These are phyloP conservation scores for Cryphonectria japonica DNA, from an alignment of 2,329 filamentous ascomycete genomes.

Conservation along the genomic window DNA sequence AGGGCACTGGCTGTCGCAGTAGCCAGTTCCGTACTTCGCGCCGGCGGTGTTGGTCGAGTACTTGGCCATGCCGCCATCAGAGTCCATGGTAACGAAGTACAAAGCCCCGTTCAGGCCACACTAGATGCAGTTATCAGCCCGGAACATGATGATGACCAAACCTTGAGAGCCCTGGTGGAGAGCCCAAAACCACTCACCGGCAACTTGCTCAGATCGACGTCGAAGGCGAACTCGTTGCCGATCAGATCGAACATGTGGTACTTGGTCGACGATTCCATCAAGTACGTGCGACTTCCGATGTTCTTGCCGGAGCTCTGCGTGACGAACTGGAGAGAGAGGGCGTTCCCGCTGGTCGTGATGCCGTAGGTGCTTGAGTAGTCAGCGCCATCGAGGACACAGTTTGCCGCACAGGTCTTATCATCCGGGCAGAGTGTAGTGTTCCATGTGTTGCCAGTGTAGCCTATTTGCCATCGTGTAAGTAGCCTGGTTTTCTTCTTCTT, in stretches of 20 bases:
- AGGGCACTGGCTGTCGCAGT: slow-evolving; percentile 45
- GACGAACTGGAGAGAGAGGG: slow-evolving; percentile 53
- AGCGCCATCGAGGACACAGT: slow-evolving; percentile 60
- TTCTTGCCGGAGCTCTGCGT: slow-evolving; percentile 45
- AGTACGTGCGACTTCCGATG: slow-evolving; percentile 41
- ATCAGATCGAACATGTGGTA: slow-evolving; percentile 58
- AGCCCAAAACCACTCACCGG: slow-evolving; percentile 54
- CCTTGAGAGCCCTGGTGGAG: too few relatives aligned
- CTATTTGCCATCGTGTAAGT: neutral
- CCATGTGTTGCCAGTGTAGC: slow-evolving; percentile 52
- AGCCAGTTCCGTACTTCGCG: slow-evolving; percentile 54
- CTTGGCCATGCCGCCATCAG: slow-evolving; percentile 45
- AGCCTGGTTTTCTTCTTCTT: neutral
- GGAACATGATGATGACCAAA: slow-evolving; percentile 37
- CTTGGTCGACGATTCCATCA: slow-evolving; percentile 38
- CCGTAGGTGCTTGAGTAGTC: slow-evolving; percentile 58
- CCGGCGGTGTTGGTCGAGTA: slow-evolving; percentile 42
- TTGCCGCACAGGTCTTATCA: slow-evolving; percentile 53
- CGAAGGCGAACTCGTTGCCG: slow-evolving; percentile 67
- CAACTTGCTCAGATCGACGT: slow-evolving; percentile 65
- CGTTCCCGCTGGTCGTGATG: slow-evolving; percentile 52
- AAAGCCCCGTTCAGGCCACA: slow-evolving; percentile 69
- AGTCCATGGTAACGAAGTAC: slow-evolving; percentile 44
- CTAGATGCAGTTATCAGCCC: neutral
- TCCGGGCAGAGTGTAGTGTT: slow-evolving; percentile 52